Base-by-base conservation (phyloP, 306 rosid genomes). In the Glycine tomentella region DNA sequence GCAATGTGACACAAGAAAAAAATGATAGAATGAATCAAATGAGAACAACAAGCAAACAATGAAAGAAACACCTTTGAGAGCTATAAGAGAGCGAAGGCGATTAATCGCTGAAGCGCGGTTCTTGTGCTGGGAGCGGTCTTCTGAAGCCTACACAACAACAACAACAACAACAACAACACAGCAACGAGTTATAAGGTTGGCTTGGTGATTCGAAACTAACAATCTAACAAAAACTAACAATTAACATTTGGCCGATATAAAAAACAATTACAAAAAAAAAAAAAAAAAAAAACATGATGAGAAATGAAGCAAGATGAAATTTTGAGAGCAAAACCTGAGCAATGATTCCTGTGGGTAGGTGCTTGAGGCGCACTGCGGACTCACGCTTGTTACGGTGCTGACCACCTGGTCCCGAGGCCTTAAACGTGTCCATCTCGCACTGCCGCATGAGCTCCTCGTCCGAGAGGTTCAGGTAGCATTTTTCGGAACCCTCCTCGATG, bases 351-450 rank as follows among this genome's bases (percentile, higher is more conserved):
- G 98, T 91, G 53, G 99, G 99, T 36, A 89, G 72, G 86, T 95
- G 99, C 78, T 90, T 91, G 69, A 95, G 86, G 17, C 99, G 91
- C n/a, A 95, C 98, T 2, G 98, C 89, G 13, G 97, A 80, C 62
- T 95, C 99, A 11, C 96, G 90, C 88, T 93, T 93, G 89, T 95
- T 95, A 44, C 99, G 98, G 83, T 95, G 98, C 76, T 95, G 99
- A 20, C 99, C 99, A 3, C 99, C 99, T 0, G 99, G 93, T 20
- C 98, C 99, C 0, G 97, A 90, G 4, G 96, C 9, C 83, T 87
- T 95, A 84, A 91, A 95, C 13, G 97, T 93, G 6, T 55, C 90
- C 93, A 91, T 78, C 62, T 95, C 92, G 81, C 99, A 95, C 76
- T 91, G 94, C 58, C 88, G 83, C 89, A 90, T 79, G 10, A 95